A percentile compares a stretch with the other conserved stretches of the same genome.
These are phyloP conservation scores for Pseudoperonospora humuli DNA, from an alignment of 352 stramenopile genomes.

Conservation along the genomic window DNA sequence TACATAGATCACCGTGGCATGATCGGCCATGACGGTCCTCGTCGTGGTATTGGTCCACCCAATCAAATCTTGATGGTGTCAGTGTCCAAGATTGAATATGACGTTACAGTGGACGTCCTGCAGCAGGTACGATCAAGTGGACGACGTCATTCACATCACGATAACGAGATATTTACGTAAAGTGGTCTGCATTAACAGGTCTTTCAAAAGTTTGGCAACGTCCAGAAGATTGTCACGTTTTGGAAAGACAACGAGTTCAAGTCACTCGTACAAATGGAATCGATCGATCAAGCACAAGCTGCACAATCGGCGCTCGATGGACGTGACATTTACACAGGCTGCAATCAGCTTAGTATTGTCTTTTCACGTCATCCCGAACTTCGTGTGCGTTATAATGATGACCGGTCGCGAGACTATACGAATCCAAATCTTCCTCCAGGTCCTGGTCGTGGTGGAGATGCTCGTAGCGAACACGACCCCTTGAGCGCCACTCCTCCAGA, in stretches of 20 bases:
- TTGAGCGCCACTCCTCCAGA: constrained; percentile 4
- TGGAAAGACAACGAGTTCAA: constrained; percentile 82
- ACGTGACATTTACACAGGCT: constrained; percentile 82
- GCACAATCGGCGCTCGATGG: constrained; percentile 65
- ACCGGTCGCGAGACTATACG: constrained; percentile 62
- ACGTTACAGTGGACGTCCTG: constrained; percentile 71
- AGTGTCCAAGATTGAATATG: constrained; percentile 78
- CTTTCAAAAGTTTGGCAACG: constrained; percentile 81
- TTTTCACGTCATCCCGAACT: constrained; percentile 69
- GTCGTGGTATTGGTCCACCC: constrained; percentile 30
- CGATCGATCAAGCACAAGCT: constrained; percentile 58
- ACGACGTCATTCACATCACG: not conserved
- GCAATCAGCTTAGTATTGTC: constrained; percentile 73
- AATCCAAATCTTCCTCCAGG: constrained; percentile 62
- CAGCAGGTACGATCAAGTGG: constrained; percentile 37
- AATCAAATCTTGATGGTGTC: constrained; percentile 77
- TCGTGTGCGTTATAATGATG: constrained; percentile 69
- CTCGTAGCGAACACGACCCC: constrained; percentile 5
- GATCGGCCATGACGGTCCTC: constrained; percentile 14
- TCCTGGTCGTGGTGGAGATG: constrained; percentile 18
- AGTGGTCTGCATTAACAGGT: constrained; percentile 22
- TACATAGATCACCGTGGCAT: constrained; percentile 15
- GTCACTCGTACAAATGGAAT: constrained; percentile 72
- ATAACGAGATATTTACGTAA: not conserved
- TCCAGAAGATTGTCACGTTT: constrained; percentile 77